Conservation (phyloP, 2,329 filamentous ascomycete genomes). For the Boeremia exigua region DNA sequence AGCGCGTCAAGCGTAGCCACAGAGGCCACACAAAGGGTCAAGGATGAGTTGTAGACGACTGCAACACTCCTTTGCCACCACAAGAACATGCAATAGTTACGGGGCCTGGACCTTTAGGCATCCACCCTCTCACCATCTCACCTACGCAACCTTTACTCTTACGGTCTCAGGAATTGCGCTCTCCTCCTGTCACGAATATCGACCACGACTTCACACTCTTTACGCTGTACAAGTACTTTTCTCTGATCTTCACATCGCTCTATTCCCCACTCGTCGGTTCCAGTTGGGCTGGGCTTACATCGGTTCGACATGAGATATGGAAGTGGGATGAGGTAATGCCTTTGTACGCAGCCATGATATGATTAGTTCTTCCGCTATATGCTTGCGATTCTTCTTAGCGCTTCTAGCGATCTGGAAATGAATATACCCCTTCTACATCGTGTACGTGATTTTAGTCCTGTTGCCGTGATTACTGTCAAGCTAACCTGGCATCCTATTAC, state of each 20-base stretch:
- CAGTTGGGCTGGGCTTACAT: constrained; percentile 7
- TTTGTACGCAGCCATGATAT: constrained; percentile 14
- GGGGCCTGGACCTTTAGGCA: constrained; percentile 1
- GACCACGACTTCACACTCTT: constrained; percentile 14
- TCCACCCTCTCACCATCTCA: neutral
- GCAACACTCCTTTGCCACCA: neutral
- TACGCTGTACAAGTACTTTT: constrained; percentile 18
- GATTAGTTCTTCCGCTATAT: constrained; percentile 4
- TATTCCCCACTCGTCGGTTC: constrained; percentile 7
- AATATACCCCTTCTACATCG: constrained; percentile 16
- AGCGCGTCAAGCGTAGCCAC: constrained; percentile 47
- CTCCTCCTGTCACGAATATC: neutral
- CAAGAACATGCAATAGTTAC: neutral
- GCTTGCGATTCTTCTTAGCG: constrained; percentile 10
- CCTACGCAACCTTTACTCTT: neutral
- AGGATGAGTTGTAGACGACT: constrained; percentile 58
- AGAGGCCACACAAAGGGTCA: constrained; percentile 53
- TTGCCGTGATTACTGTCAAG: neutral
- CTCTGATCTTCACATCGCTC: constrained; percentile 4
- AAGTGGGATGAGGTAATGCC: constrained; percentile 1
- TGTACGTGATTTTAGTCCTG: neutral
- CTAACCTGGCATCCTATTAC: neutral
- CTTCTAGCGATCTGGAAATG: constrained; percentile 14
- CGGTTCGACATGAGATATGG: constrained; percentile 3
- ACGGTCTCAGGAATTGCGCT: constrained; percentile 9